A percentile compares a stretch with the other conserved stretches of the same genome.
phyloP scores from a whole-genome alignment of 495 filamentous ascomycete genomes.

The Aspergillus affinis region DNA sequence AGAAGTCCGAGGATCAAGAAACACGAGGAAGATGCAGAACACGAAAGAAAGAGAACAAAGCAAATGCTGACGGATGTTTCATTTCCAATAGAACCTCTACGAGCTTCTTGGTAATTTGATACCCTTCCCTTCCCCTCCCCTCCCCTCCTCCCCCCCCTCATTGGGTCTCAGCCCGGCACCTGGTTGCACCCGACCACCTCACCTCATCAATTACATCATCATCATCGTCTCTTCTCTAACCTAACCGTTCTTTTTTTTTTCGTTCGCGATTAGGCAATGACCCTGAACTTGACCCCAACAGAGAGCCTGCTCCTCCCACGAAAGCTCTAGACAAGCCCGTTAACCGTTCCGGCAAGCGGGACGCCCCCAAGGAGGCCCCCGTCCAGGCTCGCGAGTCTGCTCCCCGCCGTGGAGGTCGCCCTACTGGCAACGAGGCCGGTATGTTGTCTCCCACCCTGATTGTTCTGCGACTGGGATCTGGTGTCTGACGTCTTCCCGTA shows the following conservation, averaged over 20 bases:
- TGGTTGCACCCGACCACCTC: slow-evolving; percentile 9
- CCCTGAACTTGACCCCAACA: slow-evolving; percentile 80
- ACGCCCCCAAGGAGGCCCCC: slow-evolving; percentile 69
- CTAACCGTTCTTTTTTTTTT: slow-evolving; percentile 13
- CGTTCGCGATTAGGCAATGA: slow-evolving; percentile 69
- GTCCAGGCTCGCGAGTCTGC: slow-evolving; percentile 35
- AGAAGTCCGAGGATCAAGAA: not conserved
- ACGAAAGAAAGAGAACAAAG: not conserved
- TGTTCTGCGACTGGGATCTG: slow-evolving; percentile 4
- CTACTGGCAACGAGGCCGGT: slow-evolving; percentile 82
- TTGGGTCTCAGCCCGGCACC: slow-evolving; percentile 5
- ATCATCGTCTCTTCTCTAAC: slow-evolving; percentile 16
- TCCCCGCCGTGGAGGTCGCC: slow-evolving; percentile 59
- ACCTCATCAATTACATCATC: slow-evolving; percentile 21
- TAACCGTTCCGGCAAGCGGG: slow-evolving; percentile 81
- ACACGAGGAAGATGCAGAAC: not conserved
- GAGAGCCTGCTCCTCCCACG: slow-evolving; percentile 71
- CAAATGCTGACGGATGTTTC: slow-evolving; percentile 26
- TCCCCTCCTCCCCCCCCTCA: slow-evolving; percentile 10
- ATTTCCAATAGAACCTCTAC: slow-evolving; percentile 64
- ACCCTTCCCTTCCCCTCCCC: slow-evolving; percentile 14
- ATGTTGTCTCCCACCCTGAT: slow-evolving; percentile 41
- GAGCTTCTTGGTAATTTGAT: slow-evolving; percentile 77
- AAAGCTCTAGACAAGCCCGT: slow-evolving; percentile 84
- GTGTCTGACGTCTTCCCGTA: slow-evolving; percentile 34